These are phyloP conservation scores for Marsdenia floribunda DNA, from an alignment of 257 asterid genomes.

Conservation along the genomic window DNA sequence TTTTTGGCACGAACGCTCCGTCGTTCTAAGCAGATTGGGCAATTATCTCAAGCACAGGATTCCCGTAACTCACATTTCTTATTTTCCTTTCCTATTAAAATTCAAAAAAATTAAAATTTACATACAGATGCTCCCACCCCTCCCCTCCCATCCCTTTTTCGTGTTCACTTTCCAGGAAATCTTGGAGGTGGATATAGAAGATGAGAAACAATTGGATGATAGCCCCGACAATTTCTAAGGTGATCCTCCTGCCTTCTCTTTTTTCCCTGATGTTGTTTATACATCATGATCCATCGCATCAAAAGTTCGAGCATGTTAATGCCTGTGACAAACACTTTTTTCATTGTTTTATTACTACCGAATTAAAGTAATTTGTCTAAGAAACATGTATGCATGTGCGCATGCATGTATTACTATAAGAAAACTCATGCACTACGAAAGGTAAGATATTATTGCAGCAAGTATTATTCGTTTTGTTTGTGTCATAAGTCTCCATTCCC, in stretches of 20 bases:
- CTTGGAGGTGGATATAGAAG: slow-evolving; percentile 91
- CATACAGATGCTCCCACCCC: too few relatives aligned
- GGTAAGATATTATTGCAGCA: background rate
- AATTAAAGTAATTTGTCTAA: background rate
- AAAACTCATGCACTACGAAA: background rate
- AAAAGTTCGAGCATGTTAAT: too few relatives aligned
- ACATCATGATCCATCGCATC: too few relatives aligned
- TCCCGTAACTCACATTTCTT: slow-evolving; percentile 48
- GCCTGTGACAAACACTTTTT: too few relatives aligned
- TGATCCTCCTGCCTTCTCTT: background rate
- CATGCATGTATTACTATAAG: background rate
- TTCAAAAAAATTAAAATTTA: too few relatives aligned
- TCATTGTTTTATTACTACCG: background rate
- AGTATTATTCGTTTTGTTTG: background rate
- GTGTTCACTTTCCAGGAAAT: slow-evolving; percentile 53
- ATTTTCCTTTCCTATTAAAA: background rate
- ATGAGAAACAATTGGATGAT: slow-evolving; percentile 91
- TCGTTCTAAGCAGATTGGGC: slow-evolving; percentile 74
- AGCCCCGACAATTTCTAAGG: slow-evolving; percentile 75
- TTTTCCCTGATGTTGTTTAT: background rate
- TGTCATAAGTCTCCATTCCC: background rate
- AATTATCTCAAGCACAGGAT: slow-evolving; percentile 93
- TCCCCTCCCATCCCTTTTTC: too few relatives aligned
- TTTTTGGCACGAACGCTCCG: slow-evolving; percentile 77
- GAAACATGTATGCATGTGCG: background rate